Evolutionary conservation across 345 rosid genomes (phyloP).

Genomic region (Eucalyptus guilfoylei): DNA sequence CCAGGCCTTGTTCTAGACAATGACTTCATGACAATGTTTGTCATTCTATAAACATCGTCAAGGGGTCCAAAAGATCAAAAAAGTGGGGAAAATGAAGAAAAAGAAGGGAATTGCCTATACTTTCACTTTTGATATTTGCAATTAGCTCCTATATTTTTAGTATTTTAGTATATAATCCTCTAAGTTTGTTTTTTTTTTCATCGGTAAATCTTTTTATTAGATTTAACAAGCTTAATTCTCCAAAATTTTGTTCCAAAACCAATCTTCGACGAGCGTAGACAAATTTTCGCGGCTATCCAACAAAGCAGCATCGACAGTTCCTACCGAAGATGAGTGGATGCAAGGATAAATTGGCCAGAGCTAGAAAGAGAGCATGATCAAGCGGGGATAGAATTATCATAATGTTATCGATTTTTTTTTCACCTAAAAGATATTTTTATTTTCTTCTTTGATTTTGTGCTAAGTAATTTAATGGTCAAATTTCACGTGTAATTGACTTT

Average conservation of each 20-base stretch:
- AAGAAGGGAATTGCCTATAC: background rate
- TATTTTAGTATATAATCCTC: background rate
- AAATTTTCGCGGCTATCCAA: accelerated
- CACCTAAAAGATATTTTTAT: too few species aligned
- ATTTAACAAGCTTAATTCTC: too few species aligned
- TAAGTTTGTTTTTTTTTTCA: background rate
- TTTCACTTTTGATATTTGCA: background rate
- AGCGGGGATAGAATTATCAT: background rate
- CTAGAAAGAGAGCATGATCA: background rate
- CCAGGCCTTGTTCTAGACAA: background rate
- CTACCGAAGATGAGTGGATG: accelerated
- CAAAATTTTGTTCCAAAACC: too few species aligned
- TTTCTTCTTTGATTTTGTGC: background rate
- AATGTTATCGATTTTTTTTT: too few species aligned
- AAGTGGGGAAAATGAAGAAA: background rate
- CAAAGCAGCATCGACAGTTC: accelerated
- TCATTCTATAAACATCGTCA: background rate
- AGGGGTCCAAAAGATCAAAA: background rate
- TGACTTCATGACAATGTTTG: background rate
- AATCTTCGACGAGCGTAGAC: accelerated
- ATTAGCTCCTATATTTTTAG: background rate
- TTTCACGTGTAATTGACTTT: background rate
- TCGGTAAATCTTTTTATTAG: background rate
- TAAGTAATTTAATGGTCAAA: background rate
- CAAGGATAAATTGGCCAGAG: background rate